A percentile compares a stretch with the other conserved stretches of the same genome.
These are phyloP conservation scores for Coniosporium apollinis DNA, from an alignment of 495 filamentous ascomycete genomes.

Conservation along the genomic window DNA sequence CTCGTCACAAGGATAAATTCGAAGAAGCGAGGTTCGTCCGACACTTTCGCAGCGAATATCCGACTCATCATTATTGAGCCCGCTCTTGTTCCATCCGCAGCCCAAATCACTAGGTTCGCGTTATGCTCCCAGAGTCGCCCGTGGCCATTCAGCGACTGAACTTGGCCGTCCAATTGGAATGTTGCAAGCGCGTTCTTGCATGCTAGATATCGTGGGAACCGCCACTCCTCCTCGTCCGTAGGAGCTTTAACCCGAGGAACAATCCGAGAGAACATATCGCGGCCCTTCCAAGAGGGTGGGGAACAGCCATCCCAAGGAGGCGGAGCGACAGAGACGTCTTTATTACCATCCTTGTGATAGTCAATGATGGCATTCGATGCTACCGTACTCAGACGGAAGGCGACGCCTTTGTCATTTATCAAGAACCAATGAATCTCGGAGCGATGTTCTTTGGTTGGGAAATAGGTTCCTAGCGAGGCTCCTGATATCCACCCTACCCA, in stretches of 20 bases:
- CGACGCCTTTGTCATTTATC: background rate
- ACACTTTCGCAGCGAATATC: background rate
- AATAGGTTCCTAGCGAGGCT: background rate
- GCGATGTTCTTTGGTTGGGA: background rate
- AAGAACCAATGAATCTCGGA: background rate
- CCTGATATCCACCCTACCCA: conserved; percentile 1
- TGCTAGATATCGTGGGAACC: no score
- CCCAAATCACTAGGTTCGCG: background rate
- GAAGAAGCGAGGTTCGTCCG: background rate
- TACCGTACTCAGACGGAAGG: background rate
- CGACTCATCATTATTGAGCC: background rate
- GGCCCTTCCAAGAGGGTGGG: no score
- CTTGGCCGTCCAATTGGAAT: no score
- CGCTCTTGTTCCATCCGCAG: background rate
- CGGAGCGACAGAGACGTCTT: background rate
- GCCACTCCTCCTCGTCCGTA: no score
- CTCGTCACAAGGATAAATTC: background rate
- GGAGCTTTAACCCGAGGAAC: no score
- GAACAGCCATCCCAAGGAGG: no score
- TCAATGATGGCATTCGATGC: background rate
- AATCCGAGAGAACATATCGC: no score
- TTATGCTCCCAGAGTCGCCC: no score
- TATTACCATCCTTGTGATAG: background rate
- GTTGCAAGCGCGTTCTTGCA: no score
- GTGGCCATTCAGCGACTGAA: no score